Percentiles rank a stretch among this genome's conserved stretches.
These are phyloP conservation scores for Sherardia arvensis DNA, from an alignment of 257 asterid genomes.

Conservation along the genomic window DNA sequence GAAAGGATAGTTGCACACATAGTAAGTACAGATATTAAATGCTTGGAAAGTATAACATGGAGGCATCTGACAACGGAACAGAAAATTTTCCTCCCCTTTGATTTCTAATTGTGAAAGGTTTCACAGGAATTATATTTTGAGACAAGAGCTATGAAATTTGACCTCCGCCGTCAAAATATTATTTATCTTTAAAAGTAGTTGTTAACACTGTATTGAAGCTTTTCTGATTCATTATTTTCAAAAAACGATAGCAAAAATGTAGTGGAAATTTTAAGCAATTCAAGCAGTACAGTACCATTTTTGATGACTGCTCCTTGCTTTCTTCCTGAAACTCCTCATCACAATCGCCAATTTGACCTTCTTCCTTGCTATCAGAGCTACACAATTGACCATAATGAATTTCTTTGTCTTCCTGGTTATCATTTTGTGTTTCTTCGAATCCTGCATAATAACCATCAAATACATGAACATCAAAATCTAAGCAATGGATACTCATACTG, in stretches of 20 bases:
- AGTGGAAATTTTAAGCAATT: not conserved
- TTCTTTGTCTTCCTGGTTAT: constrained; percentile 29
- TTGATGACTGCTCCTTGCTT: constrained; percentile 12
- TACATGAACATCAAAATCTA: constrained; percentile 12
- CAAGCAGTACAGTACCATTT: constrained; percentile 30
- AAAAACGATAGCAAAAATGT: not conserved
- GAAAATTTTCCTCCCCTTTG: not conserved
- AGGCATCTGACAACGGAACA: not conserved
- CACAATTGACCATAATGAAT: constrained; percentile 17
- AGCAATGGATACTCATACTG: constrained; percentile 1
- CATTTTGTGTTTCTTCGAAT: constrained; percentile 25
- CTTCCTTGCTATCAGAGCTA: constrained; percentile 19
- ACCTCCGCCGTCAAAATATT: not conserved
- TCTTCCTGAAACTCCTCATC: constrained; percentile 31
- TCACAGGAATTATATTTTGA: too few species aligned
- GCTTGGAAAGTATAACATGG: not conserved
- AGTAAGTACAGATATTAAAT: not conserved
- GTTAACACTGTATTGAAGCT: not conserved
- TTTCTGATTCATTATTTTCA: not conserved
- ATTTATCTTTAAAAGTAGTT: too few species aligned
- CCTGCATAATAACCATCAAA: constrained; percentile 12
- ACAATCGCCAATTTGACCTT: constrained; percentile 21
- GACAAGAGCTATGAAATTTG: too few species aligned
- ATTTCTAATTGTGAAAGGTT: too few species aligned
- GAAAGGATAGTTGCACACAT: not conserved